Percentiles rank a stretch among this genome's conserved stretches.
Evolutionary conservation across 169 alveolate genomes (phyloP).

Genomic region (Plasmodium yoelii): DNA sequence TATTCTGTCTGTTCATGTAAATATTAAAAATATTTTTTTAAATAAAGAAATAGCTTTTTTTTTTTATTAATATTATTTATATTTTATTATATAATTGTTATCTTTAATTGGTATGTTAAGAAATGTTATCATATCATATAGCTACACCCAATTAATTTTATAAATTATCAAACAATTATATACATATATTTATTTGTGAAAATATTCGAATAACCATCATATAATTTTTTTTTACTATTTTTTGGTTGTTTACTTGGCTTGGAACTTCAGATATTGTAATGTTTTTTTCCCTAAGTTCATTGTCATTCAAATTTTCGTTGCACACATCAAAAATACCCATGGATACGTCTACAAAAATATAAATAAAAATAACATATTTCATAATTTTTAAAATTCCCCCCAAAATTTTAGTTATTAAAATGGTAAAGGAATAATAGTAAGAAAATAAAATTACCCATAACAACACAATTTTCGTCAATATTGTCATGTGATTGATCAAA

Average conservation of each 20-base stretch:
- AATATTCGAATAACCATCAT: neutral
- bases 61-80: conserved; percentile 6
- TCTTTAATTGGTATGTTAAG: neutral
- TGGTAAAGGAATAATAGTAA: neutral
- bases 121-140: conserved; percentile 1
- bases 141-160: neutral
- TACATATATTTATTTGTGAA: neutral
- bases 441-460: conserved; percentile 51
- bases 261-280: conserved; percentile 63
- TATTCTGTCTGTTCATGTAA: conserved; percentile 1
- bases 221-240: neutral
- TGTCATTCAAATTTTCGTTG: conserved; percentile 59
- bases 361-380: conserved; percentile 16
- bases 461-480: conserved; percentile 29
- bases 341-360: conserved; percentile 54
- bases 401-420: conserved; percentile 5
- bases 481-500: conserved; percentile 32
- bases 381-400: neutral
- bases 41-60: conserved; percentile 12
- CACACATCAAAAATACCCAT: conserved; percentile 67
- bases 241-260: conserved; percentile 28
- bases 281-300: conserved; percentile 48
- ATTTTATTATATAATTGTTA: conserved; percentile 7
- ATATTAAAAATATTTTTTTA: conserved; percentile 3
- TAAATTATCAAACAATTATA: neutral